Evolutionary conservation across 2,329 filamentous ascomycete species (phyloP).

Genomic region (Penicillium sclerotigenum): DNA sequence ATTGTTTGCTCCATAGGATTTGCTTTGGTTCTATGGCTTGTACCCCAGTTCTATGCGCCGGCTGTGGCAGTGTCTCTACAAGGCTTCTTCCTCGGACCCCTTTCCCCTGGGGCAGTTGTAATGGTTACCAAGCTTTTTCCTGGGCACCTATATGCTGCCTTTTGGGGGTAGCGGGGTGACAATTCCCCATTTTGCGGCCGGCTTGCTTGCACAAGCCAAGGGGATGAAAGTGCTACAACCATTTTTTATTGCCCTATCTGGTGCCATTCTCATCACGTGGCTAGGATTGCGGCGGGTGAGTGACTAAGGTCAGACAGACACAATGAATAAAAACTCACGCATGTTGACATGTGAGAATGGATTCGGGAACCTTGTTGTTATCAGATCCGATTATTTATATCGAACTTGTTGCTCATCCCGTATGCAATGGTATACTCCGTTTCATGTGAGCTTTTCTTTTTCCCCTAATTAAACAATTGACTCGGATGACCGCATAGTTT

Average conservation of each 20-base stretch:
- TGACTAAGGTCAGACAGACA: conserved; percentile 16
- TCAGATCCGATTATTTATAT: conserved; percentile 21
- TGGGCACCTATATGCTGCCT: conserved; percentile 69
- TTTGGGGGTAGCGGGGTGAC: conserved; percentile 69
- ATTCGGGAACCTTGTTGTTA: conserved; percentile 15
- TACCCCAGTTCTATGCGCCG: conserved; percentile 71
- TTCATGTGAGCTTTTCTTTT: background rate
- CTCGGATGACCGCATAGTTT: background rate
- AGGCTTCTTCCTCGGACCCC: conserved; percentile 75
- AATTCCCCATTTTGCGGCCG: conserved; percentile 45
- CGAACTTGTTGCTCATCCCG: background rate
- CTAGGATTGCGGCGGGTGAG: conserved; percentile 30
- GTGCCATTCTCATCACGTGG: conserved; percentile 53
- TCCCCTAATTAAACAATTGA: background rate
- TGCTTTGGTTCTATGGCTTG: conserved; percentile 75
- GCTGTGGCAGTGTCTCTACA: conserved; percentile 68
- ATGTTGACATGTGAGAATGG: conserved; percentile 21
- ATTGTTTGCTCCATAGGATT: conserved; percentile 61
- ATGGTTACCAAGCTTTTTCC: conserved; percentile 72
- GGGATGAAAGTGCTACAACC: conserved; percentile 61
- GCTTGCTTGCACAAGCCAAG: conserved; percentile 52
- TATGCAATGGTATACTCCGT: background rate
- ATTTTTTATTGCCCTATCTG: conserved; percentile 55
- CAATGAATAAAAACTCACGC: conserved; percentile 5
- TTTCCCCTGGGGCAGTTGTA: conserved; percentile 74